Conservation (phyloP, 257 asterid species). For the Gynochthodes officinalis region DNA sequence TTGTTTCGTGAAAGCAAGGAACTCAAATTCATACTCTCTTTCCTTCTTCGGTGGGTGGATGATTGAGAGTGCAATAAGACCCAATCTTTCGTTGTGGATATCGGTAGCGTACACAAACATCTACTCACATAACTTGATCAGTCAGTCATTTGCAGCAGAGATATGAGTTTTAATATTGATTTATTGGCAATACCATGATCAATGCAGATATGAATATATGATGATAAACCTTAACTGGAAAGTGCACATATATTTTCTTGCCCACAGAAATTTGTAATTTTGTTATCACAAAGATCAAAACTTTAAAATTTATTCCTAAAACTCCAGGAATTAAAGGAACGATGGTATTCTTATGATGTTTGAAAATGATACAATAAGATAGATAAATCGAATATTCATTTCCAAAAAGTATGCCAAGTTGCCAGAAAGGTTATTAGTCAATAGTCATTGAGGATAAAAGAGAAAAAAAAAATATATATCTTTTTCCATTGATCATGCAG, state of each 20-base stretch:
- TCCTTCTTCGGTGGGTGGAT: not conserved
- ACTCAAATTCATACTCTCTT: not conserved
- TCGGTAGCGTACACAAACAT: not conserved
- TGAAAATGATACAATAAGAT: not conserved
- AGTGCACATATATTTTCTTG: too few relatives aligned
- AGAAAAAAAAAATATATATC: too few relatives aligned
- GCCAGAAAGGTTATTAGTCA: too few relatives aligned
- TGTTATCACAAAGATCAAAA: not conserved
- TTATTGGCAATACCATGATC: too few relatives aligned
- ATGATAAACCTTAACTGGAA: too few relatives aligned
- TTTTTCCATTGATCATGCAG: too few relatives aligned
- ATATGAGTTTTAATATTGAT: too few relatives aligned
- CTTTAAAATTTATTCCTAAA: not conserved
- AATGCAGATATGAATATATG: too few relatives aligned
- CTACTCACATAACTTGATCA: not conserved
- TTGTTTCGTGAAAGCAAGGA: conserved; percentile 19
- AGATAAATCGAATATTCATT: too few relatives aligned
- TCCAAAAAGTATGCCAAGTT: too few relatives aligned
- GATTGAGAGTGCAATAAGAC: not conserved
- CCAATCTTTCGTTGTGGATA: not conserved
- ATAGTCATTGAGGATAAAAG: too few relatives aligned
- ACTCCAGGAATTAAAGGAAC: not conserved
- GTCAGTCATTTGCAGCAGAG: too few relatives aligned
- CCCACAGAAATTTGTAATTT: not conserved
- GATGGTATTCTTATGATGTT: not conserved